These are phyloP conservation scores for Lyophyllum decastes DNA, from an alignment of 768 basidiomycete species.

Conservation along the genomic window DNA sequence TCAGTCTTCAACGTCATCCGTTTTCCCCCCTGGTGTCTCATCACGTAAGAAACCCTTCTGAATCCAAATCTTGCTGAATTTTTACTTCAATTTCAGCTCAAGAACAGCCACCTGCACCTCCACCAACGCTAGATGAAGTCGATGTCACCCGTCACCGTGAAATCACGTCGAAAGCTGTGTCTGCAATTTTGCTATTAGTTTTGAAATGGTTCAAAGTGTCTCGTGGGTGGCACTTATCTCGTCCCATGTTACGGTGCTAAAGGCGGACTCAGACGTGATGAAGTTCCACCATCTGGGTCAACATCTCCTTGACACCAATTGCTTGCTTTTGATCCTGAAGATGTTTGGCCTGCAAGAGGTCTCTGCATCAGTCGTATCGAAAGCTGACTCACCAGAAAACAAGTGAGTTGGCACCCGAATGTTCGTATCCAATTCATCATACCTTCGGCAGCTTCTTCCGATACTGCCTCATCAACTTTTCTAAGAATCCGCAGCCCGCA, in stretches of 20 bases:
- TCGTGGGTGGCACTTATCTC: slow-evolving; percentile 55
- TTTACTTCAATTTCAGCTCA: slow-evolving; percentile 39
- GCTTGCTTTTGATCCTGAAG: slow-evolving; percentile 89
- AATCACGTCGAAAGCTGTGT: slow-evolving; percentile 96
- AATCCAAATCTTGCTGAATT: not conserved
- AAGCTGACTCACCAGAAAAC: slow-evolving; percentile 84
- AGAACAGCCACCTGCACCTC: slow-evolving; percentile 62
- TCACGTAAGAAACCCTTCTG: slow-evolving; percentile 51
- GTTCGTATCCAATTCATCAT: slow-evolving; percentile 5
- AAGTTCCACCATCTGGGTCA: slow-evolving; percentile 99
- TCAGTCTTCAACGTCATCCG: slow-evolving; percentile 66
- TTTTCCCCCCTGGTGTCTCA: slow-evolving; percentile 70
- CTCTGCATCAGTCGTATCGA: slow-evolving; percentile 77
- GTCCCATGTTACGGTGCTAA: not conserved
- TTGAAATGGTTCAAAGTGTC: slow-evolving; percentile 99
- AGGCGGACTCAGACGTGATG: slow-evolving; percentile 76
- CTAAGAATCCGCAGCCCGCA: slow-evolving; percentile 59
- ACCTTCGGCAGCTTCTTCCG: slow-evolving; percentile 81
- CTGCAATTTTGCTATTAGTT: slow-evolving; percentile 86
- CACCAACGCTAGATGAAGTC: slow-evolving; percentile 85
- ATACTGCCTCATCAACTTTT: slow-evolving; percentile 82
- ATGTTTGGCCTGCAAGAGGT: slow-evolving; percentile 99
- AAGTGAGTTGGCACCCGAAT: slow-evolving; percentile 50
- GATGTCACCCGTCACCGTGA: slow-evolving; percentile 95
- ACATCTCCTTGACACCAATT: slow-evolving; percentile 92